A percentile compares a stretch with the other conserved stretches of the same genome.
Conservation (phyloP, 805 yeast species). For the Tetrapisispora fleetii region DNA sequence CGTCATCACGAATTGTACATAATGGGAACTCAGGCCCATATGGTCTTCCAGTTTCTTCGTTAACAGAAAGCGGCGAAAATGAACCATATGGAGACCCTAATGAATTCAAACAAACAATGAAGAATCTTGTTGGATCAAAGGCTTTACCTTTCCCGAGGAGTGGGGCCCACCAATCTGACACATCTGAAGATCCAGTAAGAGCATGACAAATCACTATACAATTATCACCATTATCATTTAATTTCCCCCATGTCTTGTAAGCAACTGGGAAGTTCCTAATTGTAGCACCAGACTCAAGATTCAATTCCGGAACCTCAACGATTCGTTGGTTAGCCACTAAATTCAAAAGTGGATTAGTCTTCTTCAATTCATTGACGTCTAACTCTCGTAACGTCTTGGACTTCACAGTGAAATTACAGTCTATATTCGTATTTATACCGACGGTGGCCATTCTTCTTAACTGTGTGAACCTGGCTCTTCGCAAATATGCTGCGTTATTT, state of each 20-base stretch:
- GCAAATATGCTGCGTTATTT: neutral
- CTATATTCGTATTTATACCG: neutral
- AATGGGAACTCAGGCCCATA: conserved; percentile 95
- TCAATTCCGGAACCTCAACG: conserved; percentile 63
- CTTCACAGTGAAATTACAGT: neutral
- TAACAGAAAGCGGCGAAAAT: conserved; percentile 80
- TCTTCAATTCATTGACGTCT: conserved; percentile 15
- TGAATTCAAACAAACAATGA: conserved; percentile 82
- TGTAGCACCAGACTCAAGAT: conserved; percentile 71
- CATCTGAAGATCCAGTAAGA: conserved; percentile 89
- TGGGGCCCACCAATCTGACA: conserved; percentile 99
- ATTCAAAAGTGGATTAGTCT: conserved; percentile 51
- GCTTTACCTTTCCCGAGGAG: conserved; percentile 71
- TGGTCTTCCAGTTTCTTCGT: conserved; percentile 60
- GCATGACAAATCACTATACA: conserved; percentile 93
- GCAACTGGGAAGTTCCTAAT: conserved; percentile 78
- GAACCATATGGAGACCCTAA: conserved; percentile 95
- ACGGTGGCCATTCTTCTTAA: neutral
- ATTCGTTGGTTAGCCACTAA: conserved; percentile 71
- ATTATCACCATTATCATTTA: conserved; percentile 61
- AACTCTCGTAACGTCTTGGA: conserved; percentile 10
- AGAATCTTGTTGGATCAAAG: conserved; percentile 82
- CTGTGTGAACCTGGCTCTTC: neutral
- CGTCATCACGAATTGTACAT: conserved; percentile 90
- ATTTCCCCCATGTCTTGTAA: conserved; percentile 88